Evolutionary conservation across 495 filamentous ascomycete genomes (phyloP), one percentile per base, ranked within the genome.

Genomic region (Penicillium subrubescens): DNA sequence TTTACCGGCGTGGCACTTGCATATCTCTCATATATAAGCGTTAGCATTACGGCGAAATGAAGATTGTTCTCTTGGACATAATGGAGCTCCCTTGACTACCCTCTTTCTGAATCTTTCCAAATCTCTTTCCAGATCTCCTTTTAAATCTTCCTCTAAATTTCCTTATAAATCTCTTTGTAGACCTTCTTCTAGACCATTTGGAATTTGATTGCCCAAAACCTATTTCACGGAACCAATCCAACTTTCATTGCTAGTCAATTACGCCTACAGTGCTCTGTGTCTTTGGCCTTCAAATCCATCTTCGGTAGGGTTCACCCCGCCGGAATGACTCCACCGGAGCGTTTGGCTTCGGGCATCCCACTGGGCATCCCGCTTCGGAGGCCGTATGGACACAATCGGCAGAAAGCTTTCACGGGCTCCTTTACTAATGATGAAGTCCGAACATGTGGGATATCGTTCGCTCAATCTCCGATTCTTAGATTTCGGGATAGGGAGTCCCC

Each of bases 241-340:
- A 27, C 25, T 27, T 27, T 27, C 25, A 27, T 27, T 27, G 25
- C 25, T 27, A 27, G 0, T 51, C 0, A 8, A 5, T 51, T 17
- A 5, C 48, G 17, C 29, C 48, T 27, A 17, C 48, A 11, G 23
- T 25, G 23, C 10, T 51, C 21, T 23, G 12, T 51, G 48, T 15
- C 12, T 31, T 52, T 5, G 48, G 25, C 48, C 7, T 15, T 52
- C 14, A 17, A 12, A 15, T 52, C 8, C 44, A 21, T 21, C 8
- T 48, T 25, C 10, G 19, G 44, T 48, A 17, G 2, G 19, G 7
- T 34, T 34, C 53, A 37, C 65, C 62, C 68, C 62, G 58, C 65
- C 67, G 67, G 67, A 68, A 62, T 15, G 11, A 37, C 69, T 54
- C 68, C 68, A 39, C 68, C 68, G 68, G 68, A 67, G 55, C 62